Conservation (phyloP, 2,329 filamentous ascomycete genomes). For the Hypoxylon sp. region DNA sequence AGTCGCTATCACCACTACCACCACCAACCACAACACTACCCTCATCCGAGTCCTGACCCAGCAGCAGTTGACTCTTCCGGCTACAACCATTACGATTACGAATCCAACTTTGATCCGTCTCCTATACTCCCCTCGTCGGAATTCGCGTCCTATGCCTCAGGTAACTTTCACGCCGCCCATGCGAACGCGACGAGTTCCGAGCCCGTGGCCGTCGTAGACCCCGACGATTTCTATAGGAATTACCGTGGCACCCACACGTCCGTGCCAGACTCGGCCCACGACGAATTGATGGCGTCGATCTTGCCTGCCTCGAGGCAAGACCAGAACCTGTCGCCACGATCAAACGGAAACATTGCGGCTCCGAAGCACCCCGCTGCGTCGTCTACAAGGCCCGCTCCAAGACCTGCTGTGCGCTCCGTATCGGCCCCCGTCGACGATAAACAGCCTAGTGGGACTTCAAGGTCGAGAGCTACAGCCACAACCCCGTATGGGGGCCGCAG, state of each 20-base stretch:
- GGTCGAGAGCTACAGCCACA: conserved; percentile 52
- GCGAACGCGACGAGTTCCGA: conserved; percentile 58
- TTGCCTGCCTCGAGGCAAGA: conserved; percentile 60
- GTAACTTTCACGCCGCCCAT: conserved; percentile 58
- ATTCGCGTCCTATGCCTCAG: conserved; percentile 57
- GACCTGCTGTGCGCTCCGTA: conserved; percentile 65
- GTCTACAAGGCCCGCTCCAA: conserved; percentile 59
- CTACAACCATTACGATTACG: conserved; percentile 40
- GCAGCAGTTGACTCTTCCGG: conserved; percentile 41
- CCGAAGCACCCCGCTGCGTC: conserved; percentile 63
- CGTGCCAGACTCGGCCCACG: conserved; percentile 46
- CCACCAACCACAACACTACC: conserved; percentile 34
- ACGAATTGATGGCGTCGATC: conserved; percentile 60
- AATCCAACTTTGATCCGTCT: conserved; percentile 29
- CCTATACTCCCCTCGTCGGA: conserved; percentile 45
- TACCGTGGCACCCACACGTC: conserved; percentile 59
- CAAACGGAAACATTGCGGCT: conserved; percentile 66
- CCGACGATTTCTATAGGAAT: conserved; percentile 70
- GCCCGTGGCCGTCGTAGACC: conserved; percentile 62
- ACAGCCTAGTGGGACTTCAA: conserved; percentile 51
- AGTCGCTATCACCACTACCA: conserved; percentile 49
- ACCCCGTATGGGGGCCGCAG: conserved; percentile 52
- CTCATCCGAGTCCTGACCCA: conserved; percentile 30
- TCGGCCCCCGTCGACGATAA: conserved; percentile 70
- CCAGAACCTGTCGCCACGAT: conserved; percentile 61